Conservation (phyloP, 2,329 filamentous ascomycete genomes). For the Xylaria sp. region DNA sequence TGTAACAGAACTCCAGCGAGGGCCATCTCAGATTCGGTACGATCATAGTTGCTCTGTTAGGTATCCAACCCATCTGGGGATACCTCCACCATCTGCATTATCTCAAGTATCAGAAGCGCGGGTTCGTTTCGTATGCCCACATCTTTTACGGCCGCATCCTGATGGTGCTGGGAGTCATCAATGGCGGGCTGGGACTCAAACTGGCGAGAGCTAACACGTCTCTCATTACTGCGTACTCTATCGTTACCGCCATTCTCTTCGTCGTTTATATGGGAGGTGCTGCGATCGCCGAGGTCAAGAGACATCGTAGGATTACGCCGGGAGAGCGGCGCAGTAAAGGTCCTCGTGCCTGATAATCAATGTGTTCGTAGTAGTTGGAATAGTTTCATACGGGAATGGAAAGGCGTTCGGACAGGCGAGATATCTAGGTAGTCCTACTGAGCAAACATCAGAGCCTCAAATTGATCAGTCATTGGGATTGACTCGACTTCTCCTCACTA, state of each 20-base stretch:
- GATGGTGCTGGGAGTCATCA: slow-evolving; percentile 55
- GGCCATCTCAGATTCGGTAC: slow-evolving; percentile 54
- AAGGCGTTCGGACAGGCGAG: too few species aligned
- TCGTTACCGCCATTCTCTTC: slow-evolving; percentile 48
- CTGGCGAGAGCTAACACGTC: slow-evolving; percentile 38
- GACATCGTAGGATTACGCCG: background rate
- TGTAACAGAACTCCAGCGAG: slow-evolving; percentile 45
- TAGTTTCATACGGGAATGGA: too few species aligned
- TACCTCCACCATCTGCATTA: slow-evolving; percentile 53
- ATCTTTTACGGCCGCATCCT: slow-evolving; percentile 58
- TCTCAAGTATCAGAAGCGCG: slow-evolving; percentile 42
- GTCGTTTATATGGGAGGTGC: slow-evolving; percentile 36
- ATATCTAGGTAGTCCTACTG: too few species aligned
- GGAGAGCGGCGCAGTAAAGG: background rate
- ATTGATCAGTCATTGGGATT: too few species aligned
- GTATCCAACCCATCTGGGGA: slow-evolving; percentile 55
- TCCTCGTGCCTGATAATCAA: background rate
- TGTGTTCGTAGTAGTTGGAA: too few species aligned
- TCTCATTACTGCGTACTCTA: slow-evolving; percentile 50
- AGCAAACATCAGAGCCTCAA: too few species aligned
- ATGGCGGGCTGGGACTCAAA: slow-evolving; percentile 57
- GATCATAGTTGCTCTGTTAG: slow-evolving; percentile 48
- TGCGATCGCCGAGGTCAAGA: slow-evolving; percentile 17
- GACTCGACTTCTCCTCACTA: too few species aligned
- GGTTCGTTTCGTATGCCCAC: slow-evolving; percentile 50